Percentiles rank a stretch among this genome's conserved stretches.
Evolutionary conservation across 208 protist species (phyloP).

Genomic region (Sergeia podlipaevii): DNA sequence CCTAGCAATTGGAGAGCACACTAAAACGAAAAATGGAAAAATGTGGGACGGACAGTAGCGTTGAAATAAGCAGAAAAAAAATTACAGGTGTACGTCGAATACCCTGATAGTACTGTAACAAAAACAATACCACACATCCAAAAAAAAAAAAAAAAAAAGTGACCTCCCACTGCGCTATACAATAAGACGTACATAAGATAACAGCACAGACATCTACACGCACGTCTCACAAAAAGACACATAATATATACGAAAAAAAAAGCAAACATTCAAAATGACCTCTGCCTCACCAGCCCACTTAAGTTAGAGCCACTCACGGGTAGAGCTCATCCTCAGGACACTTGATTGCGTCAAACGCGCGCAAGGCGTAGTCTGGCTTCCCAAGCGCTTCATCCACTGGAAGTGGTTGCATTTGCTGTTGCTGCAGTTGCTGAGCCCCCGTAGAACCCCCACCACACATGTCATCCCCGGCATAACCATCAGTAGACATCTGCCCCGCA

Average conservation of each 20-base stretch:
- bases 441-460: too few species aligned
- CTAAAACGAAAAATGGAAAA: too few species aligned
- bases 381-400: slow-evolving; percentile 36
- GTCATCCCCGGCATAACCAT: too few species aligned
- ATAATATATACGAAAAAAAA: slow-evolving; percentile 12
- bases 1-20: slow-evolving; percentile 5
- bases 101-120: too few species aligned
- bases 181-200: slow-evolving; percentile 4
- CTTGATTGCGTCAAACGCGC: slow-evolving; percentile 63
- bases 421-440: not conserved
- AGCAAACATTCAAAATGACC: too few species aligned
- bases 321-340: slow-evolving; percentile 26
- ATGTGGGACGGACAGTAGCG: too few species aligned
- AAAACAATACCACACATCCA: slow-evolving; percentile 2
- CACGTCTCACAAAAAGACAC: too few species aligned
- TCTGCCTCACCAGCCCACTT: too few species aligned
- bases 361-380: slow-evolving; percentile 44
- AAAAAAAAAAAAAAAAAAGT: not conserved
- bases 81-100: slow-evolving; percentile 10
- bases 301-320: too few species aligned
- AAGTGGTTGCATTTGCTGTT: slow-evolving; percentile 6
- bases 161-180: not conserved
- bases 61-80: slow-evolving; percentile 6
- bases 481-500: not conserved
- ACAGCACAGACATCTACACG: too few species aligned